These are phyloP conservation scores for Planoprotostelium fungivorum DNA, from an alignment of 78 protist genomes.

Conservation along the genomic window DNA sequence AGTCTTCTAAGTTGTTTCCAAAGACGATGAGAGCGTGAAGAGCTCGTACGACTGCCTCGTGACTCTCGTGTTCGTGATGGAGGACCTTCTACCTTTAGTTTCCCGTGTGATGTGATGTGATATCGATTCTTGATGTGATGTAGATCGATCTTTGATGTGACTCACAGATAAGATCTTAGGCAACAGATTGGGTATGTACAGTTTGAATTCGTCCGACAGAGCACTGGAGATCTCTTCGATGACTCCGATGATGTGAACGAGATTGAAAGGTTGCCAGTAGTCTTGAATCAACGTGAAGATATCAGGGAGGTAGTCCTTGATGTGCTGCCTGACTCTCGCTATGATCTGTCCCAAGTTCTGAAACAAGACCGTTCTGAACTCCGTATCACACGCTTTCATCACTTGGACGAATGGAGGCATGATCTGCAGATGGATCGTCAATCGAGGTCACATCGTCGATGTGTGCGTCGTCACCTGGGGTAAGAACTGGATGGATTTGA, in stretches of 20 bases:
- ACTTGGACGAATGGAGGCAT: slow-evolving; percentile 77
- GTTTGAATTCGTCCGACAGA: slow-evolving; percentile 84
- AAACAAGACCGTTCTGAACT: slow-evolving; percentile 72
- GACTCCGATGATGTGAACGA: slow-evolving; percentile 62
- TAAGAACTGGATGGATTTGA: slow-evolving; percentile 80
- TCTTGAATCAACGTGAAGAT: slow-evolving; percentile 74
- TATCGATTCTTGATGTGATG: too few relatives aligned
- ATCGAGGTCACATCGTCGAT: neutral
- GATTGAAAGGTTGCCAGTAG: slow-evolving; percentile 70
- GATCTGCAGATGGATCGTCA: slow-evolving; percentile 6
- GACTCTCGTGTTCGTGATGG: neutral
- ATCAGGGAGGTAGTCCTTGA: slow-evolving; percentile 73
- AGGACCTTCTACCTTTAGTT: too few relatives aligned
- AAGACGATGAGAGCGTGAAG: slow-evolving; percentile 78
- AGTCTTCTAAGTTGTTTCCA: slow-evolving; percentile 86
- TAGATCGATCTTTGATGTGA: too few relatives aligned
- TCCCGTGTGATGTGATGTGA: too few relatives aligned
- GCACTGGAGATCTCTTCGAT: slow-evolving; percentile 82
- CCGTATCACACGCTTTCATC: slow-evolving; percentile 63
- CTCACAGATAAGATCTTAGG: slow-evolving; percentile 80
- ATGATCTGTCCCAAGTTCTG: slow-evolving; percentile 75
- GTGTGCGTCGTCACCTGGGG: slow-evolving; percentile 37
- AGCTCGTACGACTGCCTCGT: slow-evolving; percentile 13
- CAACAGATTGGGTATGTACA: slow-evolving; percentile 76
- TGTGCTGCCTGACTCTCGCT: slow-evolving; percentile 83